A percentile compares a stretch with the other conserved stretches of the same genome.
These are phyloP conservation scores for Colletotrichum graminicola DNA, from an alignment of 2,329 filamentous ascomycete species.

Conservation along the genomic window DNA sequence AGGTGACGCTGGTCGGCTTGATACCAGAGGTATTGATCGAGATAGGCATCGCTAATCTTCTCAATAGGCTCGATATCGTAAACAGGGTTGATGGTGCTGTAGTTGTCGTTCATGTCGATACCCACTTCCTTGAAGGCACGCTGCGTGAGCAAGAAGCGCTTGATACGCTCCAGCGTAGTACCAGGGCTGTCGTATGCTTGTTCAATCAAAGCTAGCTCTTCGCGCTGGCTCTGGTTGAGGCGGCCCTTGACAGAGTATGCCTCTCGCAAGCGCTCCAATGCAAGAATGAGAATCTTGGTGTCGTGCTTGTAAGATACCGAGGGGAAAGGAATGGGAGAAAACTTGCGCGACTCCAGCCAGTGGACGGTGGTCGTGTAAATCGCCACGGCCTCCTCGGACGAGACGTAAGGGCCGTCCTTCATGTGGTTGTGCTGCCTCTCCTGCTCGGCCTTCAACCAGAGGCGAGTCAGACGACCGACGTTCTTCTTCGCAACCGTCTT, in stretches of 20 bases:
- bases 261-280: slow-evolving; percentile 91
- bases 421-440: slow-evolving; percentile 99
- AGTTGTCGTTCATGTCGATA: slow-evolving; percentile 99
- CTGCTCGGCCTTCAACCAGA: slow-evolving; percentile 98
- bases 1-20: slow-evolving; percentile 97
- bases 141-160: slow-evolving; percentile 95
- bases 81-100: slow-evolving; percentile 98
- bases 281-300: slow-evolving; percentile 97
- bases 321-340: slow-evolving; percentile 98
- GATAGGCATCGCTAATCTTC: slow-evolving; percentile 98
- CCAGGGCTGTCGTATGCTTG: slow-evolving; percentile 98
- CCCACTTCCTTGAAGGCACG: slow-evolving; percentile 99
- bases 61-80: slow-evolving; percentile 99
- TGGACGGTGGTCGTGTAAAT: slow-evolving; percentile 99
- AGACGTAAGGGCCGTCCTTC: slow-evolving; percentile 98
- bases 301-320: slow-evolving; percentile 99
- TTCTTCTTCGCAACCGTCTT: slow-evolving; percentile 99
- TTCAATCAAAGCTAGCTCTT: slow-evolving; percentile 95
- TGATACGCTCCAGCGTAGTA: slow-evolving; percentile 95
- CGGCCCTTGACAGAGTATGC: slow-evolving; percentile 98
- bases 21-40: slow-evolving; percentile 99
- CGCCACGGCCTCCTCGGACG: slow-evolving; percentile 96
- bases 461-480: slow-evolving; percentile 88
- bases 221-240: slow-evolving; percentile 96
- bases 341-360: slow-evolving; percentile 98